phyloP scores from a whole-genome alignment of 2,329 filamentous ascomycete genomes.

The Ceratocystis eucalypticola region DNA sequence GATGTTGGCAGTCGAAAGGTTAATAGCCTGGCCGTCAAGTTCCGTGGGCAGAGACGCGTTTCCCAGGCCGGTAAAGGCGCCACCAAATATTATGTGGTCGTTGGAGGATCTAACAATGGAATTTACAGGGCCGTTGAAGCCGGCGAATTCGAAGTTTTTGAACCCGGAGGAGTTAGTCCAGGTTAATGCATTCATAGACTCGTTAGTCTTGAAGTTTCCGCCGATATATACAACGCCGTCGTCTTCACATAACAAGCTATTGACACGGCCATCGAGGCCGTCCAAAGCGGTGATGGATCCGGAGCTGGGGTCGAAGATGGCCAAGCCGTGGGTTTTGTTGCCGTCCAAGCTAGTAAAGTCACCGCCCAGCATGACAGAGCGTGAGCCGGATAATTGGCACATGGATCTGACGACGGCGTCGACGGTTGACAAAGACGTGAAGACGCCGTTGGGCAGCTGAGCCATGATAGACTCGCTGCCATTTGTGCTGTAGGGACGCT shows the following conservation, averaged over 20 bases:
- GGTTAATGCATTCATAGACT: conserved; percentile 80
- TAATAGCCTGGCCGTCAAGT: conserved; percentile 66
- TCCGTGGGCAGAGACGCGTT: conserved; percentile 55
- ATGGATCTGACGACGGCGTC: conserved; percentile 80
- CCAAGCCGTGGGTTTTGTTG: conserved; percentile 62
- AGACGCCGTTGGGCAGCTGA: conserved; percentile 71
- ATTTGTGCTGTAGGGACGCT: conserved; percentile 54
- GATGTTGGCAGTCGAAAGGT: conserved; percentile 66
- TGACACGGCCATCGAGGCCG: conserved; percentile 74
- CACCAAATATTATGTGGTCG: conserved; percentile 83
- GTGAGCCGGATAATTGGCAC: conserved; percentile 58
- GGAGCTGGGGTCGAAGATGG: conserved; percentile 63
- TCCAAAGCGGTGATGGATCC: conserved; percentile 56
- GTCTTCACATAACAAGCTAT: conserved; percentile 68
- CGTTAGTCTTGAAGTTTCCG: conserved; percentile 64
- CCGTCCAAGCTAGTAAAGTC: conserved; percentile 88
- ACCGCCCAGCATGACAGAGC: conserved; percentile 67
- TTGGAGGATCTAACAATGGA: conserved; percentile 70
- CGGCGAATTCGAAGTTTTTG: conserved; percentile 74
- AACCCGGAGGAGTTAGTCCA: conserved; percentile 59
- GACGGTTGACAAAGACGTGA: conserved; percentile 58
- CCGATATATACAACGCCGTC: conserved; percentile 77
- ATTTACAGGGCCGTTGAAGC: conserved; percentile 84
- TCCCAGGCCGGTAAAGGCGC: conserved; percentile 74
- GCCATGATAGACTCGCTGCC: conserved; percentile 70